Base-by-base conservation (phyloP, 176 grass and related monocot genomes). In the Leersia perrieri region DNA sequence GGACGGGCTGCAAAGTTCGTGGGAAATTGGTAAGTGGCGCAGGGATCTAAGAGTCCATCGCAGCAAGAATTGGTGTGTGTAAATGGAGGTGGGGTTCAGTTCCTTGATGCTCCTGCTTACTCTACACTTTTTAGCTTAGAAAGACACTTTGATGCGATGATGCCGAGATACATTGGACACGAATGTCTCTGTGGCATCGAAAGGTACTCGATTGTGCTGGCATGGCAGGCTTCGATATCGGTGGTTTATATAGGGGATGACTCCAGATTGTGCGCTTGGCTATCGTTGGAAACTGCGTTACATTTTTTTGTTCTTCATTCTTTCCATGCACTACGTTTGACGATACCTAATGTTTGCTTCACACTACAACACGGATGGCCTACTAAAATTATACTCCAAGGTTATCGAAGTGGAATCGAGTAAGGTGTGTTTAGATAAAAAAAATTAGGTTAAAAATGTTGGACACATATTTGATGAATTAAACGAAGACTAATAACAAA, bases 111-210 rank as follows among this genome's bases (percentile, higher is more conserved):
- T 39, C 18, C 36, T 58, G 1, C n/a, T 9, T 39, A 33, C 5
- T 12, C 13, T 44, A 13, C 4, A 13, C 4, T 44, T n/a, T 80
- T 80, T 0, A 42, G 18, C 30, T 8, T 72, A 6, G 34, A 60
- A 53, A 60, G 75, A 33, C 86, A 53, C 49, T 53, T 53, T 60
- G 38, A 64, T 3, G 82, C 8, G 76, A 71, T 39, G 53, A 69
- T 62, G 62, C 29, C 63, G 45, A 84, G 32, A 32, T 60, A 44
- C 40, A 53, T 9, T 63, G 82, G 32, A 9, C 75, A 79, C 70
- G 76, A 75, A 80, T 88, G 76, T 74, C 68, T 40, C 11, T 16
- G 60, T 53, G 14, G 60, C 68, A 83, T 66, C 44, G 67, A 79
- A 72, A 72, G 32, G 25, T 68, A 23, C 53, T 41, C 38, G 60